Base-by-base conservation (phyloP, 805 yeast species). In the Kazachstania africana region DNA sequence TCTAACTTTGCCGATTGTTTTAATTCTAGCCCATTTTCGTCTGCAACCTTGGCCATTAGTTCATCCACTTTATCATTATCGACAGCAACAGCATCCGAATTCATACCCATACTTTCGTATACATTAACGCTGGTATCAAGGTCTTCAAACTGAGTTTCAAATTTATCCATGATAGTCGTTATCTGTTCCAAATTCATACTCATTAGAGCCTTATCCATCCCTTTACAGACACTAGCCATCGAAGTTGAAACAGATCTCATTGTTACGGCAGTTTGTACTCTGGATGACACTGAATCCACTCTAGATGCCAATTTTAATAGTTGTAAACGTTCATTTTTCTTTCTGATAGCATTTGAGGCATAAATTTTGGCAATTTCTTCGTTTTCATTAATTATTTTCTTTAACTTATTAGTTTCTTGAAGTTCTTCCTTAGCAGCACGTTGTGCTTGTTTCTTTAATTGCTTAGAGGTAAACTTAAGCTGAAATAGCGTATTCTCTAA, bases 221-320 rank as follows among this genome's bases (percentile, higher is more conserved):
- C 96, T 49, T 68, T 75, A 36, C 93, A 91, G 9, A 88, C 97
- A 29, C 71, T 75, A 6, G 91, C 72, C 97, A 91, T 91, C 45
- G 85, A 87, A 2, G 87, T 85, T 0, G 95, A 83, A 8, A 91
- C 95, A 30, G 82, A 75, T 42, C 95, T 70, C 99, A 91, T 91
- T 0, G 97, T 88, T 5, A 91, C 96, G 0, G 98, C 98, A 0
- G 99, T 91, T 47, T 88, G 96, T 2, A 91, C 94, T 36, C 98
- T 62, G 4, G 93, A 78, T 0, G 97, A 94, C 16, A 91, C 98
- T 0, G 97, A 88, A 58, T 91, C 99, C 14, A 91, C 82, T 36
- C 96, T 62, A 0, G 95, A 82, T 0, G 95, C 79, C 36, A 91
- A 63, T 42, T 88, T 67, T 32, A 91, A 61, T 33, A 91, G 59